phyloP scores from a whole-genome alignment of 176 grass and related monocot genomes.

The Typha latifolia region DNA sequence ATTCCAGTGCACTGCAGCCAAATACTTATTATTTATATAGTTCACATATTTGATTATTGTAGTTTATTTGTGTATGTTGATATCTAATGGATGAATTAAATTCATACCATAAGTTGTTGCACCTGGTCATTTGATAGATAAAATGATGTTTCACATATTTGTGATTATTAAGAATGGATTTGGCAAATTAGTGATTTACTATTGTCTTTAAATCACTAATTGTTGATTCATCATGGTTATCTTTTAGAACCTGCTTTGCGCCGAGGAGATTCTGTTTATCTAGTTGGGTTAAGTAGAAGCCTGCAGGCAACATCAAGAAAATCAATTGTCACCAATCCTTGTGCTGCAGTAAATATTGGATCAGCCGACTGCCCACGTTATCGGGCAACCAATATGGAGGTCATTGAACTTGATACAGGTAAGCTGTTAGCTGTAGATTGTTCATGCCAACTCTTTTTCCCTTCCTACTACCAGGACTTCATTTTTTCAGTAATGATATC shows the following conservation, averaged over 20 bases:
- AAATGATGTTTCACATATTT: too few relatives aligned
- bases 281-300: constrained; percentile 93
- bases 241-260: constrained; percentile 77
- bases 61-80: too few relatives aligned
- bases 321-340: constrained; percentile 97
- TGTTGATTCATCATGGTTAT: constrained; percentile 14
- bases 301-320: constrained; percentile 98
- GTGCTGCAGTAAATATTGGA: constrained; percentile 96
- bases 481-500: constrained; percentile 1
- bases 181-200: too few relatives aligned
- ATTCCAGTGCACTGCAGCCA: too few relatives aligned
- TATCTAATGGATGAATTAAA: too few relatives aligned
- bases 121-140: too few relatives aligned
- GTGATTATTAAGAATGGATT: too few relatives aligned
- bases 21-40: too few relatives aligned
- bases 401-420: constrained; percentile 98
- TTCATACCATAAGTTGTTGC: too few relatives aligned
- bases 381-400: constrained; percentile 98
- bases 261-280: constrained; percentile 94
- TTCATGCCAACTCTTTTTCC: neutral
- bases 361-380: constrained; percentile 91
- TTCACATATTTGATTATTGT: too few relatives aligned
- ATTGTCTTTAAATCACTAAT: neutral
- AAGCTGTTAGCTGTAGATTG: constrained; percentile 17
- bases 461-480: neutral